These are phyloP conservation scores for Zarea fungicola DNA, from an alignment of 2,329 filamentous ascomycete species.

Conservation along the genomic window DNA sequence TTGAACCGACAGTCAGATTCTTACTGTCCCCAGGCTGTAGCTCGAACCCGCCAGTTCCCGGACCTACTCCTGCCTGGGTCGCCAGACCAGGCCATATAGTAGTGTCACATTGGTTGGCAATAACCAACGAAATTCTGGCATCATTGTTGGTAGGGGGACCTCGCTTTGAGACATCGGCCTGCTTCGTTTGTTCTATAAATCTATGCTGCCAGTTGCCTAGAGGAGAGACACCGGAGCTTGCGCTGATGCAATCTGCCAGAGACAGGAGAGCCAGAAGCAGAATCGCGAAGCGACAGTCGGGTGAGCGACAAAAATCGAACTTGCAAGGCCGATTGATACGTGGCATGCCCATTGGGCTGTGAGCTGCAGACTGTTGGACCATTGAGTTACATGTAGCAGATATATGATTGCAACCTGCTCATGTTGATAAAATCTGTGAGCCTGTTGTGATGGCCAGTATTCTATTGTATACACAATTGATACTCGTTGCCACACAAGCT, in stretches of 20 bases:
- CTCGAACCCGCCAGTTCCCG: slow-evolving; percentile 63
- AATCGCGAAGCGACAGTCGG: neutral
- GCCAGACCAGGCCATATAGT: slow-evolving; percentile 72
- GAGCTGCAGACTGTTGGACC: neutral
- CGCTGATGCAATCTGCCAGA: neutral
- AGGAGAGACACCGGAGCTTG: neutral
- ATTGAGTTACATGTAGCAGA: neutral
- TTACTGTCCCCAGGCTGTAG: slow-evolving; percentile 53
- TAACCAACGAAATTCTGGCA: slow-evolving; percentile 52
- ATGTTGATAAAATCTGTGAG: neutral
- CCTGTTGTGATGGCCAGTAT: no score
- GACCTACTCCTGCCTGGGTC: slow-evolving; percentile 66
- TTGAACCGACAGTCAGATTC: slow-evolving; percentile 59
- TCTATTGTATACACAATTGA: no score
- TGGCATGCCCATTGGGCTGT: neutral
- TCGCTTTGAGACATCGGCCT: slow-evolving; percentile 21
- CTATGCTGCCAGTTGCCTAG: slow-evolving; percentile 21
- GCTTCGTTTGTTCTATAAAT: slow-evolving; percentile 23
- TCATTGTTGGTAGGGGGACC: slow-evolving; percentile 28
- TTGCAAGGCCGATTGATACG: neutral
- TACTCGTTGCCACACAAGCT: no score
- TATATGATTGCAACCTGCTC: neutral
- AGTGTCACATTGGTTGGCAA: slow-evolving; percentile 67
- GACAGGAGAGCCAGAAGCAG: neutral
- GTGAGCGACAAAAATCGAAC: neutral